phyloP scores from a whole-genome alignment of 768 basidiomycete genomes.

The Tulasnella sp. region DNA sequence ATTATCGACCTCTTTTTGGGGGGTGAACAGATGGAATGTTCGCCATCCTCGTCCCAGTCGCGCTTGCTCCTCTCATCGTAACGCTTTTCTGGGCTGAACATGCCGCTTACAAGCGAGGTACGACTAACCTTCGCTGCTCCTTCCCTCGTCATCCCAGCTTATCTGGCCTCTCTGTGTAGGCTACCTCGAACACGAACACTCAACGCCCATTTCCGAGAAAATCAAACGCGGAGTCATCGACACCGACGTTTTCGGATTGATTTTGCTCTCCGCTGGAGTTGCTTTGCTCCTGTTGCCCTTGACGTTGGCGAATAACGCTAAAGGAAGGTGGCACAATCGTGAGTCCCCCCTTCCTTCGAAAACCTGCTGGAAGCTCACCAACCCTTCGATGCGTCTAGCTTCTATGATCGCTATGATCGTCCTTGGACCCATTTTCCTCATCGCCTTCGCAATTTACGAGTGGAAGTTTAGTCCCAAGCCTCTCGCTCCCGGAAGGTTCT shows the following conservation, averaged over 20 bases:
- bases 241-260: conserved; percentile 46
- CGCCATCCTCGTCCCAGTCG: conserved; percentile 45
- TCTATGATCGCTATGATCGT: conserved; percentile 48
- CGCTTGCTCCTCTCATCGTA: conserved; percentile 46
- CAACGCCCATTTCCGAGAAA: conserved; percentile 13
- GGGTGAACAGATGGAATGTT: conserved; percentile 45
- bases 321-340: conserved; percentile 43
- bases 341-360: conserved; percentile 26
- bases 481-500: conserved; percentile 53
- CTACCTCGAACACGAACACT: conserved; percentile 26
- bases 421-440: conserved; percentile 40
- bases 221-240: conserved; percentile 27
- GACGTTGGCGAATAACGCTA: conserved; percentile 40
- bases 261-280: conserved; percentile 43
- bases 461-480: conserved; percentile 47
- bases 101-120: conserved; percentile 35
- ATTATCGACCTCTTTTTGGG: background rate
- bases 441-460: conserved; percentile 42
- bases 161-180: background rate
- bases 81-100: conserved; percentile 50
- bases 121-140: background rate
- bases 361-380: too few relatives aligned
- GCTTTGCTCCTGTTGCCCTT: conserved; percentile 49
- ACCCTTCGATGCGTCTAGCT: conserved; percentile 29
- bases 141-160: background rate